Conservation (phyloP, 495 filamentous ascomycete species). For the Sordaria brevicollis region DNA sequence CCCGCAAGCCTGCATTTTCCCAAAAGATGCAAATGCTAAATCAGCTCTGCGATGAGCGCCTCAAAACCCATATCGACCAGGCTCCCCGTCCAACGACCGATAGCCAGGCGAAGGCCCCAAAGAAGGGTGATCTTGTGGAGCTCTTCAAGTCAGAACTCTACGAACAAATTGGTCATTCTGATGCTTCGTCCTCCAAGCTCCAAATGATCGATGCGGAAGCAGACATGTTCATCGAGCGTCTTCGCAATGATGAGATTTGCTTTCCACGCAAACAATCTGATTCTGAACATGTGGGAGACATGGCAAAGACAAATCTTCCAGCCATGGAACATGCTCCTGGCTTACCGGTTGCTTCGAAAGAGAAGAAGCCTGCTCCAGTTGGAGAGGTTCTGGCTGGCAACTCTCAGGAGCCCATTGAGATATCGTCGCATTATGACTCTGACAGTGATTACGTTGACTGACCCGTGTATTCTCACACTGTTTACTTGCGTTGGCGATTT, state of each 20-base stretch:
- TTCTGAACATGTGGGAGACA: background rate
- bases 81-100: background rate
- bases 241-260: background rate
- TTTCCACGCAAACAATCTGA: background rate
- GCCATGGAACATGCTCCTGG: background rate
- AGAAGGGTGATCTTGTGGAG: background rate
- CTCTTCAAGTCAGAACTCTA: background rate
- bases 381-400: background rate
- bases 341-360: background rate
- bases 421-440: background rate
- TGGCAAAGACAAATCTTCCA: background rate
- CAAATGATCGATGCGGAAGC: background rate
- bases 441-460: background rate
- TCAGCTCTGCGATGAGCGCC: background rate
- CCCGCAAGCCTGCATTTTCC: background rate
- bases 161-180: background rate
- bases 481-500: background rate
- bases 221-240: conserved; percentile 4
- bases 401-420: background rate
- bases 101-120: background rate
- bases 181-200: background rate
- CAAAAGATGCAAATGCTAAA: background rate
- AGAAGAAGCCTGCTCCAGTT: background rate
- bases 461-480: background rate
- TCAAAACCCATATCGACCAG: background rate